A percentile compares a stretch with the other conserved stretches of the same genome.
These are phyloP conservation scores for Arthroderma sp. DNA, from an alignment of 2,329 filamentous ascomycete genomes.

Conservation along the genomic window DNA sequence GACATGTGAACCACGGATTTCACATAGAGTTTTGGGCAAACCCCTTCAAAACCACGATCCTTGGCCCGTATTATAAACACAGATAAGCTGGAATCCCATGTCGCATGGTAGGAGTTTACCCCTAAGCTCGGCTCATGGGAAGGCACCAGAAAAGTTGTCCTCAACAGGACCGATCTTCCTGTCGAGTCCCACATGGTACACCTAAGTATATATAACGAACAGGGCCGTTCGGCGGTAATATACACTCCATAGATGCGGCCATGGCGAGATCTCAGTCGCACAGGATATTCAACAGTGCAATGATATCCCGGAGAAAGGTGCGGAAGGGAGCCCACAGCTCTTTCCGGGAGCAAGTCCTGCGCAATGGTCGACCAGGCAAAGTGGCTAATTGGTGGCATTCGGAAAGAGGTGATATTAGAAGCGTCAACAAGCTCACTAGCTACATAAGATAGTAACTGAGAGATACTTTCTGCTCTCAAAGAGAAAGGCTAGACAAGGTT, in stretches of 20 bases:
- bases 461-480: too few species aligned
- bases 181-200: constrained; percentile 5
- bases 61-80: constrained; percentile 5
- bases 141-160: constrained; percentile 8
- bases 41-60: too few species aligned
- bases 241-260: constrained; percentile 3
- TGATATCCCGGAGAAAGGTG: constrained; percentile 5
- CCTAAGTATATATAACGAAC: constrained; percentile 6
- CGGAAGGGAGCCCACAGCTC: constrained; percentile 1
- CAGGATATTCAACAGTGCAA: constrained; percentile 6
- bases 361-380: constrained; percentile 5
- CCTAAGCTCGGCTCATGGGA: constrained; percentile 1
- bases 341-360: constrained; percentile 2
- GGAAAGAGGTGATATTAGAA: neutral
- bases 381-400: constrained; percentile 1
- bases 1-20: too few species aligned
- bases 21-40: too few species aligned
- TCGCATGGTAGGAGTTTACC: neutral
- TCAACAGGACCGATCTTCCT: neutral
- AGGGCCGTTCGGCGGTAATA: neutral
- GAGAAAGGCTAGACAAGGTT: too few species aligned
- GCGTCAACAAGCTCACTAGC: neutral
- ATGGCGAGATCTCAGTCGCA: constrained; percentile 2
- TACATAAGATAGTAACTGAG: too few species aligned
- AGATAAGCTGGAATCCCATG: constrained; percentile 1